Percentiles rank a stretch among this genome's conserved stretches.
Evolutionary conservation across 2,329 filamentous ascomycete species (phyloP).

Genomic region (Gnomoniopsis sp.): DNA sequence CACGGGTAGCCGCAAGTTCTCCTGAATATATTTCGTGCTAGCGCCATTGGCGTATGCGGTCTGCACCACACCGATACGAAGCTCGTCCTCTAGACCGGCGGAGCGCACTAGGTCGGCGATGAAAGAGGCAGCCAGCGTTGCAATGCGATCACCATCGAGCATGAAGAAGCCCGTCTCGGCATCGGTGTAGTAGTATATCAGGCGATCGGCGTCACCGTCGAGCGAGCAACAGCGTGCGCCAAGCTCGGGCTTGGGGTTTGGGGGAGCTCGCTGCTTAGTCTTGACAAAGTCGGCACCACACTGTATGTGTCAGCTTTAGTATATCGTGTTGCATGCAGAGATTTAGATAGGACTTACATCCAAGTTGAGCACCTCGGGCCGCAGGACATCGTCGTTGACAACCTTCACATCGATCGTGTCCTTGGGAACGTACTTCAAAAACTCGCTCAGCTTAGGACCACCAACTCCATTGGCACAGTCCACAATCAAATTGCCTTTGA

Average conservation of each 20-base stretch:
- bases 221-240: slow-evolving; percentile 84
- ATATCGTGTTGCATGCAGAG: neutral
- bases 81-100: slow-evolving; percentile 72
- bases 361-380: slow-evolving; percentile 83
- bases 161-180: slow-evolving; percentile 81
- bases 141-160: slow-evolving; percentile 94
- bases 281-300: slow-evolving; percentile 97
- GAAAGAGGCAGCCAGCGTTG: slow-evolving; percentile 89
- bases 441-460: slow-evolving; percentile 81
- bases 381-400: slow-evolving; percentile 89
- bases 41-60: slow-evolving; percentile 97
- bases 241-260: slow-evolving; percentile 71
- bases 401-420: slow-evolving; percentile 79
- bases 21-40: slow-evolving; percentile 86
- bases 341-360: slow-evolving; percentile 55
- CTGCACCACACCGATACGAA: slow-evolving; percentile 92
- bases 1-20: slow-evolving; percentile 82
- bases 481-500: slow-evolving; percentile 72
- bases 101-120: slow-evolving; percentile 82
- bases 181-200: slow-evolving; percentile 93
- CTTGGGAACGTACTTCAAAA: slow-evolving; percentile 77
- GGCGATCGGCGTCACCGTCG: slow-evolving; percentile 91
- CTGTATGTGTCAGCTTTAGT: slow-evolving; percentile 37
- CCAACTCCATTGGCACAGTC: slow-evolving; percentile 98
- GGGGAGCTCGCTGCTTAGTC: slow-evolving; percentile 88